These are phyloP conservation scores for Fomitiporia mediterranea DNA, from an alignment of 1,284 basidiomycete species.

Conservation along the genomic window DNA sequence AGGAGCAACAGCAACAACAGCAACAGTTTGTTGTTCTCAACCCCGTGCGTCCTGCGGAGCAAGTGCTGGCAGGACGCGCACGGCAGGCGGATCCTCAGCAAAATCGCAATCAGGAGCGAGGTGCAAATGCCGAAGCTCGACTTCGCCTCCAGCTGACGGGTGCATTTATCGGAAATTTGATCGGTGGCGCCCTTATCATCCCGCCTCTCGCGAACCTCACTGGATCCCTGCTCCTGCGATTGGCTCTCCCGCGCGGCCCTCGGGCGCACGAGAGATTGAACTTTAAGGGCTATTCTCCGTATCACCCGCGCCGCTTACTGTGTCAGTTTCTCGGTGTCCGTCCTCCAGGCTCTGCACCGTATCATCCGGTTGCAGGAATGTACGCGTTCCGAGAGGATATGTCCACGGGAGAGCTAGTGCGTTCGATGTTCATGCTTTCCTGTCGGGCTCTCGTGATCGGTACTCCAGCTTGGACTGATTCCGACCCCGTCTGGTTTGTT, in stretches of 20 bases:
- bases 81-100: not conserved
- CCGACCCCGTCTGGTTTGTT: constrained; percentile 67
- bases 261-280: constrained; percentile 11
- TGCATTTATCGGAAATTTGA: constrained; percentile 53
- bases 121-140: constrained; percentile 25
- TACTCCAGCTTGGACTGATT: constrained; percentile 53
- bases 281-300: not conserved
- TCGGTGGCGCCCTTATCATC: constrained; percentile 61
- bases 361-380: constrained; percentile 26
- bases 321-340: constrained; percentile 52
- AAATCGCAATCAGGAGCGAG: constrained; percentile 18
- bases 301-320: constrained; percentile 31
- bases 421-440: constrained; percentile 35
- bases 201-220: constrained; percentile 60
- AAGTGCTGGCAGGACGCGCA: constrained; percentile 8
- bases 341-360: constrained; percentile 28
- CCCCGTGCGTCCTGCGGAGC: not conserved
- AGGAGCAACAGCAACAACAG: constrained; percentile 34
- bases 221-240: constrained; percentile 52
- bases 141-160: constrained; percentile 43
- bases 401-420: constrained; percentile 22
- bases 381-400: constrained; percentile 23
- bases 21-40: not conserved
- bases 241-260: constrained; percentile 26
- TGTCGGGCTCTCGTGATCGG: constrained; percentile 49